Percentiles rank a stretch among this genome's conserved stretches.
Conservation (phyloP, 352 stramenopile genomes). For the Globisporangium sylvaticum region DNA sequence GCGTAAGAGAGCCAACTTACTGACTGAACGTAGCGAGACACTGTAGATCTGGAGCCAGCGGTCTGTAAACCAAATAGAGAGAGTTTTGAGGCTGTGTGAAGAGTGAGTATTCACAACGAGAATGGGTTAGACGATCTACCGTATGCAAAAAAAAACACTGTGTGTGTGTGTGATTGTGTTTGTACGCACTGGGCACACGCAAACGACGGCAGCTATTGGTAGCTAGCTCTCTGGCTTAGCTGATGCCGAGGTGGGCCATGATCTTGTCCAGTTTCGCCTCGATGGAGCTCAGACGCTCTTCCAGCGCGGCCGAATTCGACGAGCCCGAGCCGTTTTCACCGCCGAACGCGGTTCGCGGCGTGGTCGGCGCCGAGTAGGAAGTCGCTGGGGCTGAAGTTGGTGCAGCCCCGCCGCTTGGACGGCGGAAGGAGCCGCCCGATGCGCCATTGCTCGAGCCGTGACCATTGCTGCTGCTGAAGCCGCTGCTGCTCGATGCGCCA, state of each 20-base stretch:
- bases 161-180: background rate
- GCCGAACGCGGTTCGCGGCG: constrained; percentile 29
- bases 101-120: background rate
- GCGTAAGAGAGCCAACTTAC: constrained; percentile 31
- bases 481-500: constrained; percentile 8
- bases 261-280: constrained; percentile 90
- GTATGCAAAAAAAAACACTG: background rate
- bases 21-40: too few species aligned
- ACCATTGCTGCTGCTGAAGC: constrained; percentile 5
- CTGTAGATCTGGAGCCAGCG: background rate
- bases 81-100: background rate
- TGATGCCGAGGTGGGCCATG: constrained; percentile 78
- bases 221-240: constrained; percentile 16
- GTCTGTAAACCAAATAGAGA: background rate
- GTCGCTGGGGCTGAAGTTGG: background rate
- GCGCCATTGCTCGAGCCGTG: background rate
- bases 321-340: constrained; percentile 9
- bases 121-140: background rate
- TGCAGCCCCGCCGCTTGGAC: constrained; percentile 2
- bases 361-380: constrained; percentile 45
- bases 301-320: constrained; percentile 24
- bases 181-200: background rate
- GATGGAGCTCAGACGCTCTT: constrained; percentile 67
- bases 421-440: constrained; percentile 9
- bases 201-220: background rate